phyloP scores from a whole-genome alignment of 371 early-diverging fungal genomes.

The Choanephora cucurbitarum region DNA sequence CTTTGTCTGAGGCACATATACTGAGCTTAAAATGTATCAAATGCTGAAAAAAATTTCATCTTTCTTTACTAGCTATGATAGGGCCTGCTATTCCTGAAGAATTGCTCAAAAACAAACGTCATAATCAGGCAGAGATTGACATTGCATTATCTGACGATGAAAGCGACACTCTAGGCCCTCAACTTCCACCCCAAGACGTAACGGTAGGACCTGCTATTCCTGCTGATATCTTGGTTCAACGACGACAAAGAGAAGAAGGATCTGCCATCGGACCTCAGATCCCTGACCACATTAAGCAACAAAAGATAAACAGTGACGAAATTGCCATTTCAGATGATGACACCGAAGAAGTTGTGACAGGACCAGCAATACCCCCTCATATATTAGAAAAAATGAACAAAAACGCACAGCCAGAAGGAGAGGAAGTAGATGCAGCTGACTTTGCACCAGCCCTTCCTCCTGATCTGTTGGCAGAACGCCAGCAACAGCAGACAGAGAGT shows the following conservation, averaged over 20 bases:
- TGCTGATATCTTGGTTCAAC: not conserved
- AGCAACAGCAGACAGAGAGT: conserved; percentile 15
- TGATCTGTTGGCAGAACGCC: conserved; percentile 50
- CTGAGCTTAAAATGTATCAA: too few species aligned
- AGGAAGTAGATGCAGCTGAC: conserved; percentile 36
- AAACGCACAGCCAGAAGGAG: conserved; percentile 7
- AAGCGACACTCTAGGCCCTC: conserved; percentile 15
- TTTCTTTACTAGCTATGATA: conserved; percentile 9
- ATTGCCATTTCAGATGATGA: conserved; percentile 9
- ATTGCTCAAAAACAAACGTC: conserved; percentile 16
- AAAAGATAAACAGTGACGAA: conserved; percentile 1
- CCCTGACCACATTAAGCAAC: conserved; percentile 4
- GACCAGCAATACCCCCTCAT: conserved; percentile 35
- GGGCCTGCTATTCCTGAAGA: conserved; percentile 25
- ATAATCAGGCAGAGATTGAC: conserved; percentile 1
- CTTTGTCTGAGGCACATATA: too few species aligned
- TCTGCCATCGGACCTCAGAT: conserved; percentile 13
- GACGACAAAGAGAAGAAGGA: not conserved
- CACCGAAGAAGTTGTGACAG: conserved; percentile 18
- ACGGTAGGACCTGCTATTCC: conserved; percentile 6
- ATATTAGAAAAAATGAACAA: conserved; percentile 21
- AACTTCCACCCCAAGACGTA: conserved; percentile 13
- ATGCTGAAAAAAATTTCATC: too few species aligned
- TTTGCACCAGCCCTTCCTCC: conserved; percentile 62
- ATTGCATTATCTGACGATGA: conserved; percentile 15